Evolutionary conservation across 345 rosid genomes (phyloP), one percentile per base, ranked within the genome.

Genomic region (Noccaea caerulescens): DNA sequence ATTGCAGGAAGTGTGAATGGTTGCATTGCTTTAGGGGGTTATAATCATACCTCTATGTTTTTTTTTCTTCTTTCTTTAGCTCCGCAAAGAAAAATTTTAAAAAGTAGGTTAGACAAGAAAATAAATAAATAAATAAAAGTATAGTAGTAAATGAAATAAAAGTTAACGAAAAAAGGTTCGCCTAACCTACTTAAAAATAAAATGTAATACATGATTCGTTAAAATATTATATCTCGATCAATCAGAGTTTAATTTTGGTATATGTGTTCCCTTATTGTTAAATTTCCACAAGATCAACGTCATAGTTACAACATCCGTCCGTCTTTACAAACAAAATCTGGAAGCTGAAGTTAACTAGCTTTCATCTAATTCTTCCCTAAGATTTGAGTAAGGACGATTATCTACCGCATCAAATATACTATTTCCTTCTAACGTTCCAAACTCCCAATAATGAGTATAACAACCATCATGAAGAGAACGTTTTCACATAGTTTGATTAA

Each of bases 1-100:
- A 39, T 57, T 67, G 69, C 73, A 60, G 57, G 27, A 68, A 60
- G 25, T 68, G 73, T 67, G 73, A 74, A 67, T 67, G 73, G 62
- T 37, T 74, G 78, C 72, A 51, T 52, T 74, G 72, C 78, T 75
- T 75, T 75, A 60, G 66, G 64, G 78, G 62, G 50, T 75, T 75
- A 49, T 67, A 59, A 75, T 75, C 73, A 75, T 75, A 53, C 58
- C 73, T 67, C 63, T 44, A 58, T 74, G 78, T 74, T 59, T 74
- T 37, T 32, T 44, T 36, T 34, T 4, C 62, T 59, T 74, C 27
- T 32, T 11, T 56, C 23, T 34, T 4, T 62, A 42, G 41, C 12
- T 33, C 49, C 49, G 10, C 66, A 16, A 39, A 16, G 10, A 51
- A 1, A 0, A 36, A 23, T 23, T 37, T 3, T 37, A 1, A 18